Base-by-base conservation (phyloP, 1,284 basidiomycete species). In the Hortiboletus rubellus region DNA sequence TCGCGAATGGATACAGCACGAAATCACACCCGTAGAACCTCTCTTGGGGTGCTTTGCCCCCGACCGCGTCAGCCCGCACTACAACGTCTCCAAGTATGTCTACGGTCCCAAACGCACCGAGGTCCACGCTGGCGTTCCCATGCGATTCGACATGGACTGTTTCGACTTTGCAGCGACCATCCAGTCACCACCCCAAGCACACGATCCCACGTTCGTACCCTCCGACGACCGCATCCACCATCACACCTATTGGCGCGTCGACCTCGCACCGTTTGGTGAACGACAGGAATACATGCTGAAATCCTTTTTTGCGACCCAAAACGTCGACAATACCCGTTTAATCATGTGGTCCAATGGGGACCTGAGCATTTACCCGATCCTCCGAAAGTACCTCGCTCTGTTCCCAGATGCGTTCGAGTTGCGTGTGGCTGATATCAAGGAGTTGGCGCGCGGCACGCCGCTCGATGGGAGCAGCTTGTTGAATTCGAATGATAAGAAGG, bases 281-380 rank as follows among this genome's bases (percentile, higher is more conserved):
- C 81, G 94, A 24, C 94, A 97, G 70, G 89, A 92, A 65, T 88
- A 86, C 76, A 91, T 95, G 79, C 81, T 98, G 66, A 88, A 91
- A 67, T 92, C 91, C 0, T 94, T 94, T 71, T 90, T 97, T 62
- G 91, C 92, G 3, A 96, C 94, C 6, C 94, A 98, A 72, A 83
- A 92, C 58, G 67, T 86, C 12, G 66, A 74, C 0, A 74, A 78
- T 38, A 81, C 87, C 22, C 83, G 83, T n/a, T 76, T 96, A 52
- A 81, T 94, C 40, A 75, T 96, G 37, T 96, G 94, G 94, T 91
- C 93, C 17, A 96, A 96, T 66, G 90, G 90, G 3, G 86, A 89
- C 62, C 78, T 94, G 31, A 71, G 74, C 8, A 58, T 66, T 9
- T 89, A 92, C 67, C 68, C 75, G 30, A 82, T 91, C 62, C 74